Base-by-base conservation (phyloP, 129 eudicot genomes). In the Heracleum sosnowskyi region DNA sequence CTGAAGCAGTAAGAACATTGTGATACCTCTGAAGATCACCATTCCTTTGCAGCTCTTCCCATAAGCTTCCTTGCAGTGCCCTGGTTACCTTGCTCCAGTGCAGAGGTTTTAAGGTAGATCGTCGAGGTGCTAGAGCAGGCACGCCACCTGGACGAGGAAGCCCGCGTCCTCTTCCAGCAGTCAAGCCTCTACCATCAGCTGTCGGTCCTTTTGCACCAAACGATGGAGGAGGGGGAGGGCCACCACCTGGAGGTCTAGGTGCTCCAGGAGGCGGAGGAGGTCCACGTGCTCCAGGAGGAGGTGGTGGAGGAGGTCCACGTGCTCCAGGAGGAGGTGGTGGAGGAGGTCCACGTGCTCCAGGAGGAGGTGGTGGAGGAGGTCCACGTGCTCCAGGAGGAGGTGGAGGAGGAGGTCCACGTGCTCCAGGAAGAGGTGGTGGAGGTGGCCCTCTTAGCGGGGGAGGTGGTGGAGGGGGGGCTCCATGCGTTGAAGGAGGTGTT, bases 41-140 rank as follows among this genome's bases (percentile, higher is more conserved):
- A 36, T 84, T 84, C 76, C 90, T 88, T 82, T 93, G 98, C 84
- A 93, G 75, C 80, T 93, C 98, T 74, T 91, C 98, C 98, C 98
- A 93, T 83, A 93, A 86, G 90, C 96, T 89, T 71, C 98, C 98
- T 86, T 91, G 91, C 81, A 93, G 49, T 66, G 85, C 98, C 86
- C 97, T 83, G 57, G 96, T 91, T 24, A 93, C 98, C 83, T 93
- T 93, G 89, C 97, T 91, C 98, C 98, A 93, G 35, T 93, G 98
- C 79, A 93, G 87, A 39, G 98, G 98, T 82, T 93, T 93, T 81
- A 93, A 79, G 74, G 81, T 89, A 69, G 97, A 84, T 85, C 88
- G 89, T 69, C 93, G 89, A 51, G 95, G 90, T 81, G 90, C 87
- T 80, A 87, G 7, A 31, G 86, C 81, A 41, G 85, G 79, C 40